Evolutionary conservation across 2,329 filamentous ascomycete genomes (phyloP).

Genomic region (Aspergillus sp.): DNA sequence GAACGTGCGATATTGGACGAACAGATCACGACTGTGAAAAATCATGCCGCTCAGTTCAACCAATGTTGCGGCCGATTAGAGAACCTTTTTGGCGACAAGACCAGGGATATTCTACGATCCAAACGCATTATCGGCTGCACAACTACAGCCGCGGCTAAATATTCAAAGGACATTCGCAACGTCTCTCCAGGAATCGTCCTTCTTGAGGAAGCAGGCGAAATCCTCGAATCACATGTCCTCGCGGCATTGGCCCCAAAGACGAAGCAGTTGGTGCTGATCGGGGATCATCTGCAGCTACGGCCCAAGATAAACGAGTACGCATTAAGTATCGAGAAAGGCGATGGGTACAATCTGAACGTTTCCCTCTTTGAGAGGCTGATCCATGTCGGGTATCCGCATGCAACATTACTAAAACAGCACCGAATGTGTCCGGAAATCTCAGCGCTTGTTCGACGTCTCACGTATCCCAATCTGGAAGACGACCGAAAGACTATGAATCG

Average conservation of each 20-base stretch:
- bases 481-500: constrained; percentile 51
- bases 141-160: constrained; percentile 68
- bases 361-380: constrained; percentile 71
- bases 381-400: constrained; percentile 52
- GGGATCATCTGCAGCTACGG: constrained; percentile 71
- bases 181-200: constrained; percentile 61
- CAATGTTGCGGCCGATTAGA: too few species aligned
- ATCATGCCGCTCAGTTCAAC: too few species aligned
- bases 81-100: constrained; percentile 15
- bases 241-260: constrained; percentile 57
- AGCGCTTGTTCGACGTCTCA: constrained; percentile 54
- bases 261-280: constrained; percentile 68
- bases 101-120: constrained; percentile 40
- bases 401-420: constrained; percentile 61
- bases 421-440: constrained; percentile 71
- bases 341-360: constrained; percentile 65
- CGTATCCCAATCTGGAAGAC: constrained; percentile 64
- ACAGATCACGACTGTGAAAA: too few species aligned
- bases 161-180: constrained; percentile 54
- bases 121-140: constrained; percentile 69
- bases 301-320: constrained; percentile 65
- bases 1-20: constrained; percentile 17
- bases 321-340: constrained; percentile 62
- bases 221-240: constrained; percentile 67
- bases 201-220: constrained; percentile 73